Base-by-base conservation (phyloP, 75 land plant species). In the Adiantum capillusveneris region DNA sequence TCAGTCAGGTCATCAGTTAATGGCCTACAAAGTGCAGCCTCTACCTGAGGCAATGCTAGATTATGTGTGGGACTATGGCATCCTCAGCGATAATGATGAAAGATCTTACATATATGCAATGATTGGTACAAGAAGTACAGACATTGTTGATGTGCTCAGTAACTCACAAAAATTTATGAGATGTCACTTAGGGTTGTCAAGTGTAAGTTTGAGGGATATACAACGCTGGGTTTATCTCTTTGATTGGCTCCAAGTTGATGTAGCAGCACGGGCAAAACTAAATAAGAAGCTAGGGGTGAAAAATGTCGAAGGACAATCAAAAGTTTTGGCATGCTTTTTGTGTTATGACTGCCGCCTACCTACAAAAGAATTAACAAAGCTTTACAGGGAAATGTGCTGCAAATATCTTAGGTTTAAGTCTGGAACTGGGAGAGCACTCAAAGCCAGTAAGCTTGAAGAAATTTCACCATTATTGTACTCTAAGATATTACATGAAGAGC, bases 1-100 rank as follows among this genome's bases (percentile, higher is more conserved):
- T 20, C 48, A 57, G 18, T 16, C 46, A 1, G 29, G 44, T 21
- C 17, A 57, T 5, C 43, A 27, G 52, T 44, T 42, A 3, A 50
- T 66, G 26, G 68, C 68, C 11, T 66, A 66, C n/a, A 29, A 59
- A 31, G 68, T 66, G 29, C 60, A 66, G 13, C 68, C 68, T 22
- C 27, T 66, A 20, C 68, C 68, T 0, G 68, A 66, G 60, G 68
- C 68, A 16, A 66, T 66, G 68, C 50, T 66, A 29, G 68, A 66
- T 30, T 66, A 66, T 34, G 68, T 66, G 5, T 66, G 68, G 68
- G 68, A 66, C 49, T 66, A 56, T 57, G 68, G 68, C 25, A 44
- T 66, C 29, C 68, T 66, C 29, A 42, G 48, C 14, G 60, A 39
- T n/a, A 29, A 25, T 57, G 68, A 66, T 66, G 68, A 66, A 20